Evolutionary conservation across 1,284 basidiomycete genomes (phyloP).

Genomic region (Microstroma glucosiphilum): DNA sequence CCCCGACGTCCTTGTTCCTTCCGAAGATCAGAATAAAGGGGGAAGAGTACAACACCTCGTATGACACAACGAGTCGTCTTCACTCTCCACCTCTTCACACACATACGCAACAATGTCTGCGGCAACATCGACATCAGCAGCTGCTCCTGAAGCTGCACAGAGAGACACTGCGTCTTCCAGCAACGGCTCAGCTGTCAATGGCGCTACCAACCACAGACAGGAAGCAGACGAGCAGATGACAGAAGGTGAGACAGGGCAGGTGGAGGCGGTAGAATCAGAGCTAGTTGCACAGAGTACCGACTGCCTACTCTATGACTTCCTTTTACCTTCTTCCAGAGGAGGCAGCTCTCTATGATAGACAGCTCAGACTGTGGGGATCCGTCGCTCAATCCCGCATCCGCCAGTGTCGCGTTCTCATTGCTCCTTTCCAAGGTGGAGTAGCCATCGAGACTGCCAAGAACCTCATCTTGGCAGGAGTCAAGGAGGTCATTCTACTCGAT

Average conservation of each 20-base stretch:
- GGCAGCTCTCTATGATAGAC: conserved; percentile 85
- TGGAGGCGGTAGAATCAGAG: not conserved
- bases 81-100: too few relatives aligned
- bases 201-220: too few relatives aligned
- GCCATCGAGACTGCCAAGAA: conserved; percentile 98
- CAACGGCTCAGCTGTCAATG: too few relatives aligned
- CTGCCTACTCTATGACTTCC: not conserved
- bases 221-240: conserved; percentile 1
- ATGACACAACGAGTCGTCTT: too few relatives aligned
- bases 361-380: conserved; percentile 94
- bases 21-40: too few relatives aligned
- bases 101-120: too few relatives aligned
- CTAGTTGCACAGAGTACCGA: not conserved
- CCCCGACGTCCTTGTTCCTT: too few relatives aligned
- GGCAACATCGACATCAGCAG: too few relatives aligned
- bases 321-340: conserved; percentile 57
- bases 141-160: too few relatives aligned
- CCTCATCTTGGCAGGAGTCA: conserved; percentile 60
- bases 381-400: conserved; percentile 69
- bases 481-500: conserved; percentile 58
- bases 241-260: not conserved
- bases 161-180: too few relatives aligned
- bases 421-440: conserved; percentile 67
- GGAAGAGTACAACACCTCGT: too few relatives aligned
- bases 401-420: conserved; percentile 76